Evolutionary conservation across 176 grass and related monocot species (phyloP).

Genomic region (Ampelocalamus luodianensis): DNA sequence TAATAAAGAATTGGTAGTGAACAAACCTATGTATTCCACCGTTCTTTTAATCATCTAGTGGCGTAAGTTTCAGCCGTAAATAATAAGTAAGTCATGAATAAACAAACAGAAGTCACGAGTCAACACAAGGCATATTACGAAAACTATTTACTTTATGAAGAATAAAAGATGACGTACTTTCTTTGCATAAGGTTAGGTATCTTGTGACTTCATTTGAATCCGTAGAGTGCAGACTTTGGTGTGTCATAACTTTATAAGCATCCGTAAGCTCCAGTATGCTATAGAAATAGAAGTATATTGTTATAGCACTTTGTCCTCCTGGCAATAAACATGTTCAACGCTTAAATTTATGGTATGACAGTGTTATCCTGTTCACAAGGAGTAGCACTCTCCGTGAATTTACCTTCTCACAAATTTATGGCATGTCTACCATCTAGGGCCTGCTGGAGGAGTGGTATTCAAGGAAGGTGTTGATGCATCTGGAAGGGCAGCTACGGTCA

Average conservation of each 20-base stretch:
- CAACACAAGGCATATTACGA: background rate
- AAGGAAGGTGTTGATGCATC: constrained; percentile 45
- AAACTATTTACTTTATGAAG: background rate
- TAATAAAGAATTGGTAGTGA: background rate
- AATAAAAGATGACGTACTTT: background rate
- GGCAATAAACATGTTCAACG: background rate
- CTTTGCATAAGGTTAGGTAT: background rate
- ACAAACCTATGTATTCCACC: background rate
- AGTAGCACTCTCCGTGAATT: background rate
- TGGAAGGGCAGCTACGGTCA: constrained; percentile 52
- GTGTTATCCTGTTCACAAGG: background rate
- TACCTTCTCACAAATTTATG: constrained; percentile 30
- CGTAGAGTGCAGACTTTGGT: background rate
- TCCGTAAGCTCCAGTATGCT: background rate
- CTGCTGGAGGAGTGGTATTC: constrained; percentile 41
- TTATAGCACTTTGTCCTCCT: background rate
- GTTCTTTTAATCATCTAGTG: background rate
- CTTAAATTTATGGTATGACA: background rate
- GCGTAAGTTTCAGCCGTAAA: background rate
- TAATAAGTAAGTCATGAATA: background rate
- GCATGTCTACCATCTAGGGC: constrained; percentile 34
- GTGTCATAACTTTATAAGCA: background rate
- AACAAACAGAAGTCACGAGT: background rate
- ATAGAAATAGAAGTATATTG: background rate
- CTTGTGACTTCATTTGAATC: background rate